Evolutionary conservation across 2,329 filamentous ascomycete species (phyloP), one percentile per base, ranked within the genome.

Genomic region (Cordyceps javanica): DNA sequence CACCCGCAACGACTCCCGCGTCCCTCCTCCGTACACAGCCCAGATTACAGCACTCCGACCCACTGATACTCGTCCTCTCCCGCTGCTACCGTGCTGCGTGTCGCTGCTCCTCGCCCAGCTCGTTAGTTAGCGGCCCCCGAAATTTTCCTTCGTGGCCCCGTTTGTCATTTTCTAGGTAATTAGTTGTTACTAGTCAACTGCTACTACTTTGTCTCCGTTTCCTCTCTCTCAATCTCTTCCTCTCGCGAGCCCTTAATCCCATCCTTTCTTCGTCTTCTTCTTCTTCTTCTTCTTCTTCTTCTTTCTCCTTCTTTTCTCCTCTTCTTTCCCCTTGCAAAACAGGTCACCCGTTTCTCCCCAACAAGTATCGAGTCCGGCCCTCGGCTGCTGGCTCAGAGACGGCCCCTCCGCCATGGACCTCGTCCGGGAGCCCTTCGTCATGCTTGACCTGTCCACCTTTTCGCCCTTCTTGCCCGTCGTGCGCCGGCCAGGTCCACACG

Each of bases 381-480:
- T 39, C 38, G 39, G 9, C 39, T 36, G 30, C 51, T 44, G 51
- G 45, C 51, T 55, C 46, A 55, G 50, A 55, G 36, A 41, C 50
- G 44, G 36, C 26, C 45, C n/a, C 21, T 45, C 61, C 58, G 55
- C 54, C 61, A 70, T 64, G 68, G 69, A 72, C 62, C 59, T 70
- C 60, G 61, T 67, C 60, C 66, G 70, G 45, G 63, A 67, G 62
- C 68, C 67, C 59, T 65, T 71, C 45, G 64, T 64, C 58, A 60
- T 59, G 10, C 62, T 67, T 57, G 66, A 69, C 54, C 67, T 70
- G 57, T 30, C 68, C 69, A 38, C 68, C 68, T 23, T 53, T 23
- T 55, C 51, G 51, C 51, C 51, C 28, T 67, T 64, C 34, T 42
- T 52, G 36, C 52, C 55, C 30, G n/a, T 48, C 8, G 23, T 36